These are phyloP conservation scores for Brassica carinata DNA, from an alignment of 345 rosid genomes.

Conservation along the genomic window DNA sequence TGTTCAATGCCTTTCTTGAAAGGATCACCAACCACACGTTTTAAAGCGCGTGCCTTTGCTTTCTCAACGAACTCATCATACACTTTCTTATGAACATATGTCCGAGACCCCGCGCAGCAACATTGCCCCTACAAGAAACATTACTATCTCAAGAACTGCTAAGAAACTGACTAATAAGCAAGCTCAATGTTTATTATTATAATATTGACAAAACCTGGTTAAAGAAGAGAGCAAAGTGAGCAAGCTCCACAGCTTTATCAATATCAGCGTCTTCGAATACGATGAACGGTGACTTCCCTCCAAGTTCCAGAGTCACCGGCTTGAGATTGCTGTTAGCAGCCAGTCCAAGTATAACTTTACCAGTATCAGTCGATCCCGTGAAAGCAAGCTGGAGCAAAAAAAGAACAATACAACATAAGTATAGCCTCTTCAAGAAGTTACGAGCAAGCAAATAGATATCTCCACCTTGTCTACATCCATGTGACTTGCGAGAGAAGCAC, in stretches of 20 bases:
- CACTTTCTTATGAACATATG: slow-evolving; percentile 80
- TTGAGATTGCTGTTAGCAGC: slow-evolving; percentile 95
- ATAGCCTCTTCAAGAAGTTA: background rate
- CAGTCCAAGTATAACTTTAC: slow-evolving; percentile 68
- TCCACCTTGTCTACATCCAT: slow-evolving; percentile 96
- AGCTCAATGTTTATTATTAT: background rate
- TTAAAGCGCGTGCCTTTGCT: slow-evolving; percentile 76
- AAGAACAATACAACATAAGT: background rate
- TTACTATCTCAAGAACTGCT: background rate
- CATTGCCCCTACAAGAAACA: slow-evolving; percentile 78
- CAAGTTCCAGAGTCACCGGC: slow-evolving; percentile 92
- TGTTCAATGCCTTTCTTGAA: slow-evolving; percentile 83
- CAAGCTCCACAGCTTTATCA: slow-evolving; percentile 85
- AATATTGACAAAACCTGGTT: slow-evolving; percentile 63
- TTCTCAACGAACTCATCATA: slow-evolving; percentile 90
- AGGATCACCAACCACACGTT: slow-evolving; percentile 90
- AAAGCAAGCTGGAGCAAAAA: slow-evolving; percentile 71
- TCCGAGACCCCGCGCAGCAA: slow-evolving; percentile 96
- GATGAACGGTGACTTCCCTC: slow-evolving; percentile 95
- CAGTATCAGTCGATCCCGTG: slow-evolving; percentile 87
- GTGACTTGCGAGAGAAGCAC: slow-evolving; percentile 85
- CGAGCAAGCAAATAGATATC: background rate
- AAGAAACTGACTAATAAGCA: background rate
- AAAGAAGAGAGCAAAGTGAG: slow-evolving; percentile 91
- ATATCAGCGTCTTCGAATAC: slow-evolving; percentile 90